Base-by-base conservation (phyloP, 306 rosid species). In the Medicago ruthenica region DNA sequence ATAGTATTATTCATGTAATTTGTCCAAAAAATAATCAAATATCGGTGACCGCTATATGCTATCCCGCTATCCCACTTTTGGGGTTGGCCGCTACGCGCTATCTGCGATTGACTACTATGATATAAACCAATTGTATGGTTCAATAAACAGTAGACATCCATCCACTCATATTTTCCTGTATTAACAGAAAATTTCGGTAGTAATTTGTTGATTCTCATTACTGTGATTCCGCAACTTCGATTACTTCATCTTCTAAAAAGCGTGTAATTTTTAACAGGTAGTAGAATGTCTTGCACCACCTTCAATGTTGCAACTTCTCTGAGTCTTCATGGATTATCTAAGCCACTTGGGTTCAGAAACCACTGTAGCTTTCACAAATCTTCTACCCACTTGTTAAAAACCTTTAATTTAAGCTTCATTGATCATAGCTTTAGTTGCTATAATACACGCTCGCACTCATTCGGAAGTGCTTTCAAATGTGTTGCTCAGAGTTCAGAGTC, bases 281-380 rank as follows among this genome's bases (percentile, higher is more conserved):
- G 40, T 17, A 69, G 15, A 75, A 89, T 90, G 88, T 79, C 86
- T 76, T 81, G 88, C 37, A 22, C 82, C 21, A 69, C 82, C 17
- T 79, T 85, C 77, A 76, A 80, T 55, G 73, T 85, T 44, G 83
- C 73, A 65, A 65, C 83, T 70, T 81, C 66, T 77, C 76, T 66
- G 15, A 83, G 78, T 42, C 87, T 66, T 78, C 69, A 47, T 10
- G 15, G 44, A 51, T 58, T 73, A 53, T 79, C 71, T 21, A 85
- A 81, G 15, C 69, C 85, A 1, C 31, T 69, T 67, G 14, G 21
- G 12, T 59, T 54, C 77, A 60, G 68, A 44, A 55, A 66, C 8
- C 57, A 69, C 31, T 78, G 17, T 42, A 17, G 21, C 51, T 39
- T 81, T 36, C 31, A 24, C 27, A 79, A 81, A 20, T 72, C 78